A percentile compares a stretch with the other conserved stretches of the same genome.
These are phyloP conservation scores for Aulographum hederae DNA, from an alignment of 2,329 filamentous ascomycete genomes.

Conservation along the genomic window DNA sequence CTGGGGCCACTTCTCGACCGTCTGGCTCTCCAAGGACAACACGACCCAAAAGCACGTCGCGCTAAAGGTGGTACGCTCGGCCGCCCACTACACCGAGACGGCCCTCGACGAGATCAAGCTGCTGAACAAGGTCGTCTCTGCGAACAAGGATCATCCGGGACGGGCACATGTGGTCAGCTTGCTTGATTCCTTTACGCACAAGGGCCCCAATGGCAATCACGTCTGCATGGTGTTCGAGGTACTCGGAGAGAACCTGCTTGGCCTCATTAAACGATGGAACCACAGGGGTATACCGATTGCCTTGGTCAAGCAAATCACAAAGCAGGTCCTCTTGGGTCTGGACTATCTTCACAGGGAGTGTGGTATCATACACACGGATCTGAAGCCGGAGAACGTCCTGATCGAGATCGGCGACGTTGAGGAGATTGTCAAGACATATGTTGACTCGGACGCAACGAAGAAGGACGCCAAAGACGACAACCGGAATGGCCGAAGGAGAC, in stretches of 20 bases:
- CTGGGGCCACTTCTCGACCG: conserved; percentile 98
- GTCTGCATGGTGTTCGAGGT: conserved; percentile 99
- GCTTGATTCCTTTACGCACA: conserved; percentile 93
- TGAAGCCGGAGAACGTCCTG: conserved; percentile 95
- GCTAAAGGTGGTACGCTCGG: conserved; percentile 91
- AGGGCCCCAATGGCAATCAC: conserved; percentile 87
- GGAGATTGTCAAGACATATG: conserved; percentile 91
- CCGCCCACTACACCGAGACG: conserved; percentile 96
- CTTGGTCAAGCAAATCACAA: conserved; percentile 95
- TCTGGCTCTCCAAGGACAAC: conserved; percentile 74
- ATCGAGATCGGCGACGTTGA: conserved; percentile 99
- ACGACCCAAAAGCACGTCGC: conserved; percentile 84
- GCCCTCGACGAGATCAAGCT: conserved; percentile 98
- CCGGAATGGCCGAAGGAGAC: conserved; percentile 72
- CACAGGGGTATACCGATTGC: conserved; percentile 93
- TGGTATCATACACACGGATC: conserved; percentile 94
- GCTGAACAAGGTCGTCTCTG: conserved; percentile 88
- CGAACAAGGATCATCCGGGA: conserved; percentile 86
- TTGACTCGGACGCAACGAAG: conserved; percentile 54
- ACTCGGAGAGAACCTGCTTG: conserved; percentile 81
- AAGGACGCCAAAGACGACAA: conserved; percentile 72
- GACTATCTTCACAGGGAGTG: conserved; percentile 96
- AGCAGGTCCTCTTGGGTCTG: conserved; percentile 85
- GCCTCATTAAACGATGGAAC: conserved; percentile 96
- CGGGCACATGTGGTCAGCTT: conserved; percentile 90